Evolutionary conservation across 257 asterid species (phyloP).

Genomic region (Nicotiana tomentosiformis): DNA sequence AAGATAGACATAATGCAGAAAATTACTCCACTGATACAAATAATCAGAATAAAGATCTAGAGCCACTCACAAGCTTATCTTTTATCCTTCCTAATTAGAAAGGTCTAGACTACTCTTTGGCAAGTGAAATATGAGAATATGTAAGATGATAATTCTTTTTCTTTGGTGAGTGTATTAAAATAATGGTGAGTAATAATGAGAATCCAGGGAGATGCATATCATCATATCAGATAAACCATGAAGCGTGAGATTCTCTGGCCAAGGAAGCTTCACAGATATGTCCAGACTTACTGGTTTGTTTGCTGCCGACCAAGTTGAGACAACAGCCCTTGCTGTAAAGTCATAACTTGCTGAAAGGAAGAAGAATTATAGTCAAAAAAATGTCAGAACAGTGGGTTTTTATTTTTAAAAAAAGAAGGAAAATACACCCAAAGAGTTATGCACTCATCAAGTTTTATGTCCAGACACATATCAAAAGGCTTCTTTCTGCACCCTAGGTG

Average conservation of each 20-base stretch:
- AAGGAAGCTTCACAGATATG: not conserved
- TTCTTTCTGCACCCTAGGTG: not conserved
- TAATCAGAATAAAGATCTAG: not conserved
- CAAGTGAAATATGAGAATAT: not conserved
- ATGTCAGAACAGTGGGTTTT: not conserved
- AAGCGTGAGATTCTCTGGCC: not conserved
- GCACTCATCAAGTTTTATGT: not conserved
- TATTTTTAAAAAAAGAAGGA: not conserved
- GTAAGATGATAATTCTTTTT: not conserved
- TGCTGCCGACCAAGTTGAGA: slow-evolving; percentile 40
- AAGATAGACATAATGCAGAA: not conserved
- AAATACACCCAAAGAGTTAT: not conserved
- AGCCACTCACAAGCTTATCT: not conserved
- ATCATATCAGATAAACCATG: not conserved
- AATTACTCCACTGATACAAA: not conserved
- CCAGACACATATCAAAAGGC: not conserved
- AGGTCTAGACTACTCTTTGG: not conserved
- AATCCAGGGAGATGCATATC: not conserved
- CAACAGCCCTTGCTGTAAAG: slow-evolving; percentile 31
- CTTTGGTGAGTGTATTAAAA: not conserved
- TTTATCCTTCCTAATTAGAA: not conserved
- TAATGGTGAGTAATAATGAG: not conserved
- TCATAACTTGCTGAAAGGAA: slow-evolving; percentile 37
- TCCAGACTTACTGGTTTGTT: slow-evolving; percentile 37
- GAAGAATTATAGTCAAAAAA: not conserved